A percentile compares a stretch with the other conserved stretches of the same genome.
phyloP scores from a whole-genome alignment of 371 early-diverging fungal genomes.

The Mortierella sp. region DNA sequence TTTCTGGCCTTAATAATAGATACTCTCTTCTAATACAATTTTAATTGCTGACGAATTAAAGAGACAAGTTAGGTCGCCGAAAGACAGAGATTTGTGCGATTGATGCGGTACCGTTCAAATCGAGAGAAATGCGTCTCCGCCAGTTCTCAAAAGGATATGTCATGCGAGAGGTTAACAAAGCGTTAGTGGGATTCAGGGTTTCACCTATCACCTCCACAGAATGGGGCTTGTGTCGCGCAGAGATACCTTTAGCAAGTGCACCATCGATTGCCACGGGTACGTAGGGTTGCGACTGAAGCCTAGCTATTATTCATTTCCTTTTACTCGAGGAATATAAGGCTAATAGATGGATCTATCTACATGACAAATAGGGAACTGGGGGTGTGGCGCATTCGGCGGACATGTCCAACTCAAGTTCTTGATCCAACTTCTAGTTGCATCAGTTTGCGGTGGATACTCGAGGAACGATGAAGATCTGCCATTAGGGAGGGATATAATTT shows the following conservation, averaged over 20 bases:
- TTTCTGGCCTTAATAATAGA: not conserved
- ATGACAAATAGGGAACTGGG: constrained; percentile 57
- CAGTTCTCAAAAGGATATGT: constrained; percentile 29
- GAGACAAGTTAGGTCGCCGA: constrained; percentile 43
- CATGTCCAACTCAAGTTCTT: constrained; percentile 64
- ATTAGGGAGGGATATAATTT: constrained; percentile 34
- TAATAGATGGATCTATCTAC: no score
- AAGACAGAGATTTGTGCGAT: constrained; percentile 55
- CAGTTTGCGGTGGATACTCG: constrained; percentile 38
- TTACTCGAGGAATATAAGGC: no score
- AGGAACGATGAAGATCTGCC: constrained; percentile 14
- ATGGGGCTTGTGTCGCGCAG: constrained; percentile 43
- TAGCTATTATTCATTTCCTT: not conserved
- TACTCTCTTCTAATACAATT: not conserved
- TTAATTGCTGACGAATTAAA: not conserved
- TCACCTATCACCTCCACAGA: constrained; percentile 43
- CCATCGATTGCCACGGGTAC: constrained; percentile 41
- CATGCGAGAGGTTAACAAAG: constrained; percentile 48
- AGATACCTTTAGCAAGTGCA: constrained; percentile 8
- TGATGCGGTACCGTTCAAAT: constrained; percentile 43
- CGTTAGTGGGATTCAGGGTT: constrained; percentile 35
- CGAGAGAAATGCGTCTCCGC: constrained; percentile 13
- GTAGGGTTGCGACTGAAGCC: not conserved
- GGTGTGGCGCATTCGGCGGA: constrained; percentile 75
- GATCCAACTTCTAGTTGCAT: constrained; percentile 65